Evolutionary conservation across 176 grass and related monocot species (phyloP), one percentile per base, ranked within the genome.

Genomic region (Carex parvula): DNA sequence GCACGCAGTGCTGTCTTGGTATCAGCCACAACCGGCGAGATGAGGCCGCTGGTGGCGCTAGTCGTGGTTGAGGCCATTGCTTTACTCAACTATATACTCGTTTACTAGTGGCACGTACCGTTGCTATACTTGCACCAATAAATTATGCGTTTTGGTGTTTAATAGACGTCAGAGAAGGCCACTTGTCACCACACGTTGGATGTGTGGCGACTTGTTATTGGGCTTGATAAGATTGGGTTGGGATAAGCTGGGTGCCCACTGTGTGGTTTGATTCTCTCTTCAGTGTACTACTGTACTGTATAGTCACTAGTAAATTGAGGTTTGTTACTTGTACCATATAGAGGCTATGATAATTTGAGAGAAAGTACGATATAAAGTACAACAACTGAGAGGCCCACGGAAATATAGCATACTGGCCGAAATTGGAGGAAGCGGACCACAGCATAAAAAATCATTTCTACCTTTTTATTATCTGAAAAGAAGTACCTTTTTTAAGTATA

Each of bases 221-320:
- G 80, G 39, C 62, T 30, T 35, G 91, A 93, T 90, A 93, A 91
- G 92, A 82, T 90, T 76, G 80, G 91, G 85, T 80, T 88, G 76
- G 82, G 70, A 63, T 65, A 76, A 63, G 84, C 70, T 39, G 46
- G 84, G 90, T 69, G 12, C 64, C 79, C 15, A 6, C 22, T 74
- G 11, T 56, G 9, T 57, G 76, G 82, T 60, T 59, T 53, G 52
- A 62, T 13, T 77, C 35, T 46, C 71, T 2, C 64, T 60, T 54
- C 35, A 70, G 6, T 33, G 74, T 30, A n/a, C n/a, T n/a, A n/a
- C n/a, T n/a, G n/a, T n/a, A 44, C 12, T 33, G 5, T 39, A 39
- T 39, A 32, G 2, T 32, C 22, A 57, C 53, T 57, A 32, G 15
- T 57, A 22, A 57, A 29, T 57, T 17, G 20, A 77, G 26, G 67